Percentiles rank a stretch among this genome's conserved stretches.
Conservation (phyloP, 306 rosid genomes). For the Sphenostylis stenocarpa region DNA sequence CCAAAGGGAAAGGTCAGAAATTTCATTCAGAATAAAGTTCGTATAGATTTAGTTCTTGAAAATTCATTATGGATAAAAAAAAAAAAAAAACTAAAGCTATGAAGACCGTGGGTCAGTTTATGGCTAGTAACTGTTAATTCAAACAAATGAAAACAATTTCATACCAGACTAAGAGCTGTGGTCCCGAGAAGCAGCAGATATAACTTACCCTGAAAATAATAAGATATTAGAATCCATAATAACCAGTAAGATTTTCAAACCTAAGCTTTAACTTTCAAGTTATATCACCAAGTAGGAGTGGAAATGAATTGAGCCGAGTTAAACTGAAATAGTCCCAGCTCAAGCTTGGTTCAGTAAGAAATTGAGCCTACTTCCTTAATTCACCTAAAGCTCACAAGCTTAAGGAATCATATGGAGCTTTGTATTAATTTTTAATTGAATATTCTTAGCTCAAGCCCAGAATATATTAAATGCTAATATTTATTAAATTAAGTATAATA, state of each 20-base stretch:
- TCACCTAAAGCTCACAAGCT: neutral
- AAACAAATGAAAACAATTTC: constrained; percentile 33
- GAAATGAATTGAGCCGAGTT: neutral
- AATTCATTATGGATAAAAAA: constrained; percentile 18
- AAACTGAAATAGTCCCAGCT: neutral
- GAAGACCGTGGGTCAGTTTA: neutral
- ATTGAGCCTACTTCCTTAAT: neutral
- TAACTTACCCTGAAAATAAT: constrained; percentile 76
- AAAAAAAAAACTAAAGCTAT: constrained; percentile 6
- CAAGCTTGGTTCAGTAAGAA: constrained; percentile 5
- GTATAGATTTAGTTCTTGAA: neutral
- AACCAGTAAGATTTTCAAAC: constrained; percentile 2
- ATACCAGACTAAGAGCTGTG: constrained; percentile 96
- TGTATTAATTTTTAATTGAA: neutral
- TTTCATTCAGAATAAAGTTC: constrained; percentile 14
- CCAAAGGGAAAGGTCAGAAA: constrained; percentile 1
- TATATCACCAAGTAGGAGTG: constrained; percentile 13
- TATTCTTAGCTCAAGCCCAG: constrained; percentile 8
- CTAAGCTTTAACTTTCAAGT: constrained; percentile 26
- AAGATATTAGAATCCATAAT: constrained; percentile 24
- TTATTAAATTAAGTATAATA: neutral
- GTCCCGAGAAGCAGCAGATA: constrained; percentile 92
- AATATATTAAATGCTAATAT: neutral
- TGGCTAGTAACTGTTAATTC: constrained; percentile 20
- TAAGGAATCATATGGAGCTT: neutral